A percentile compares a stretch with the other conserved stretches of the same genome.
Evolutionary conservation across 2,329 filamentous ascomycete species (phyloP).

Genomic region (Teratosphaeria destructans): DNA sequence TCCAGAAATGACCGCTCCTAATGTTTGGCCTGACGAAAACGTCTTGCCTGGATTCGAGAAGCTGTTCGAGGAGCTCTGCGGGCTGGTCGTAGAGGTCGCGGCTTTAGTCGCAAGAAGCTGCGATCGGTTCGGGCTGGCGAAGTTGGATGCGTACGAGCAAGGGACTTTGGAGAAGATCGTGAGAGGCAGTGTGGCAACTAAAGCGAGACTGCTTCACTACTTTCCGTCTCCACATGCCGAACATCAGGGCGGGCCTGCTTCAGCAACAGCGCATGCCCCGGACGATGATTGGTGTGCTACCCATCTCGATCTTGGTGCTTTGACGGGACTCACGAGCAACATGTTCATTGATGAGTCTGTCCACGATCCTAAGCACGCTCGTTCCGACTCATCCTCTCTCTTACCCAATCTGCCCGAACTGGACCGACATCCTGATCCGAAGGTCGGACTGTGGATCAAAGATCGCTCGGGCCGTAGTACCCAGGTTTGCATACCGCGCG

Average conservation of each 20-base stretch:
- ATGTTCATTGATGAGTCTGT: slow-evolving; percentile 83
- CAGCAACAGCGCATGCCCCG: slow-evolving; percentile 13
- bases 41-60: slow-evolving; percentile 65
- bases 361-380: slow-evolving; percentile 25
- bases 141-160: slow-evolving; percentile 63
- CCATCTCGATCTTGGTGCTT: slow-evolving; percentile 81
- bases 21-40: slow-evolving; percentile 68
- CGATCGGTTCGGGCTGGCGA: slow-evolving; percentile 70
- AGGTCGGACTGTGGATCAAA: slow-evolving; percentile 86
- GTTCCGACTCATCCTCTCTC: slow-evolving; percentile 6
- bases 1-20: slow-evolving; percentile 79
- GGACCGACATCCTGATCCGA: slow-evolving; percentile 64
- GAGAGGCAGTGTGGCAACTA: slow-evolving; percentile 73
- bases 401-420: slow-evolving; percentile 53
- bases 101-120: slow-evolving; percentile 83
- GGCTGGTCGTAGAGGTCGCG: slow-evolving; percentile 78
- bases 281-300: slow-evolving; percentile 93
- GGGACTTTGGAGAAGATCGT: slow-evolving; percentile 85
- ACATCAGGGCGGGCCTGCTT: slow-evolving; percentile 26
- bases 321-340: slow-evolving; percentile 86
- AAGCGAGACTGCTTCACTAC: slow-evolving; percentile 87
- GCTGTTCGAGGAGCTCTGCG: slow-evolving; percentile 65
- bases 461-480: slow-evolving; percentile 70
- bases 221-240: slow-evolving; percentile 47
- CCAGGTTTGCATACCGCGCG: slow-evolving; percentile 85